A percentile compares a stretch with the other conserved stretches of the same genome.
Conservation (phyloP, 2,329 filamentous ascomycete species). For the Teratosphaeriaceae sp. region DNA sequence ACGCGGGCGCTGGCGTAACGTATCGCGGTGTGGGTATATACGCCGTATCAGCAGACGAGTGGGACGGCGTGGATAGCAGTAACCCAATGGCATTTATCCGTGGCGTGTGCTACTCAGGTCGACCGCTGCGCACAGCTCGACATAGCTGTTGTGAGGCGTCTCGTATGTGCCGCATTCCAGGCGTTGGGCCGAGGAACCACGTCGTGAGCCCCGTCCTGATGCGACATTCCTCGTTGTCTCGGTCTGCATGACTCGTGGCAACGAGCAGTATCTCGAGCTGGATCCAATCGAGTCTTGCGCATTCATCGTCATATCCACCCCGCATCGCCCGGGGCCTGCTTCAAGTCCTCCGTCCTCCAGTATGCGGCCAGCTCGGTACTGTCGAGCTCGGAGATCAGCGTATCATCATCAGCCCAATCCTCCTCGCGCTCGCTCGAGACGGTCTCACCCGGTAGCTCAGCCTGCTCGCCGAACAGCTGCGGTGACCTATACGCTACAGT, state of each 20-base stretch:
- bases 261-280: too few species aligned
- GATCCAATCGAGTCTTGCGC: too few species aligned
- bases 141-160: conserved; percentile 21
- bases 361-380: conserved; percentile 1
- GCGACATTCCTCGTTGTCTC: conserved; percentile 7
- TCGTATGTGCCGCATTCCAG: conserved; percentile 19
- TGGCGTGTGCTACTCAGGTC: not conserved
- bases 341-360: conserved; percentile 1
- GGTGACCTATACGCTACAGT: conserved; percentile 5
- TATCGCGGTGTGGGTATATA: too few species aligned
- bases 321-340: conserved; percentile 3
- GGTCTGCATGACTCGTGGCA: too few species aligned
- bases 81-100: not conserved
- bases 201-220: too few species aligned
- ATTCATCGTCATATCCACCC: conserved; percentile 3
- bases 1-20: too few species aligned
- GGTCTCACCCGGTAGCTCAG: conserved; percentile 6
- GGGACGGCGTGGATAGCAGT: not conserved
- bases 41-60: too few species aligned
- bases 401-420: not conserved
- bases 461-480: conserved; percentile 8
- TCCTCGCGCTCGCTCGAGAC: conserved; percentile 5
- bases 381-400: not conserved
- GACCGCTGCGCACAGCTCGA: not conserved
- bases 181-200: conserved; percentile 19